A percentile compares a stretch with the other conserved stretches of the same genome.
phyloP scores from a whole-genome alignment of 306 rosid genomes.

The Prunus persica region Prunus_persica_NCBIv2 NC_034014.1:3008501-3009000 shows the following conservation, averaged over 20 bases:
- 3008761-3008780: constrained; percentile 80
- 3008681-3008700: constrained; percentile 72
- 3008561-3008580: not conserved
- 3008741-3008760: constrained; percentile 90
- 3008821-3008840: constrained; percentile 17
- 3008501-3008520: constrained; percentile 95
- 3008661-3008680: constrained; percentile 45
- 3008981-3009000: not conserved
- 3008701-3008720: constrained; percentile 70
- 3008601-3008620: not conserved
- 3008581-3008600: not conserved
- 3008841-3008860: not conserved
- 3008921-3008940: not conserved
- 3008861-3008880: not conserved
- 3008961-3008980: not conserved
- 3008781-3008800: constrained; percentile 81
- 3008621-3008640: not conserved
- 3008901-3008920: not conserved
- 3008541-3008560: constrained; percentile 12
- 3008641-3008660: not conserved
- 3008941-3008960: not conserved
- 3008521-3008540: constrained; percentile 46
- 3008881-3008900: not conserved
- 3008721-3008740: constrained; percentile 85
- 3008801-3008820: constrained; percentile 64